Conservation (phyloP, 345 rosid species). For the Acer yangbiense region DNA sequence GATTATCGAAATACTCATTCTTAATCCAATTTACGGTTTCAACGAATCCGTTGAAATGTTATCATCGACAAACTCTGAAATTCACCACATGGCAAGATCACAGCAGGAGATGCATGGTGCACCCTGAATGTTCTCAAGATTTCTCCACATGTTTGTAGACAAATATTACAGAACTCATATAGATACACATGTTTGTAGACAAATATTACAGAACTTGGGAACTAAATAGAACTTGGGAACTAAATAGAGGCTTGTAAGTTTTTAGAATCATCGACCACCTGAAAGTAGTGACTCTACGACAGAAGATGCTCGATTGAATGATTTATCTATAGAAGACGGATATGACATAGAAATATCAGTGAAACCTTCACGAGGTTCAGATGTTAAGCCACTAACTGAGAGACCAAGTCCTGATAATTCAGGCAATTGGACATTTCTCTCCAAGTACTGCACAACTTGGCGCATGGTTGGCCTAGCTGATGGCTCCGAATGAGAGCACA, state of each 20-base stretch:
- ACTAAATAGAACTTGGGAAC: neutral
- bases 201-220: neutral
- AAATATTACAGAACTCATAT: too few relatives aligned
- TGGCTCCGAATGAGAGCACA: constrained; percentile 55
- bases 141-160: too few relatives aligned
- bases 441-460: constrained; percentile 50
- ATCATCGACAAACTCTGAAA: too few relatives aligned
- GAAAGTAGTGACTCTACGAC: constrained; percentile 58
- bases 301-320: constrained; percentile 40
- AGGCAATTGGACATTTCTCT: constrained; percentile 45
- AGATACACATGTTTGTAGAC: neutral
- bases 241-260: neutral
- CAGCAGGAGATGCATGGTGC: too few relatives aligned
- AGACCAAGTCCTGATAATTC: constrained; percentile 39
- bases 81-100: too few relatives aligned
- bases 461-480: constrained; percentile 60
- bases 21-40: too few relatives aligned
- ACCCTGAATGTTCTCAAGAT: too few relatives aligned
- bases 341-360: constrained; percentile 41
- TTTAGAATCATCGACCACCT: constrained; percentile 39
- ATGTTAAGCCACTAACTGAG: constrained; percentile 36
- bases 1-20: too few relatives aligned
- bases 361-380: constrained; percentile 40
- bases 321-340: constrained; percentile 38
- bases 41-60: too few relatives aligned